Base-by-base conservation (phyloP, 441 rosid species). In the Erodium moschatum region DNA sequence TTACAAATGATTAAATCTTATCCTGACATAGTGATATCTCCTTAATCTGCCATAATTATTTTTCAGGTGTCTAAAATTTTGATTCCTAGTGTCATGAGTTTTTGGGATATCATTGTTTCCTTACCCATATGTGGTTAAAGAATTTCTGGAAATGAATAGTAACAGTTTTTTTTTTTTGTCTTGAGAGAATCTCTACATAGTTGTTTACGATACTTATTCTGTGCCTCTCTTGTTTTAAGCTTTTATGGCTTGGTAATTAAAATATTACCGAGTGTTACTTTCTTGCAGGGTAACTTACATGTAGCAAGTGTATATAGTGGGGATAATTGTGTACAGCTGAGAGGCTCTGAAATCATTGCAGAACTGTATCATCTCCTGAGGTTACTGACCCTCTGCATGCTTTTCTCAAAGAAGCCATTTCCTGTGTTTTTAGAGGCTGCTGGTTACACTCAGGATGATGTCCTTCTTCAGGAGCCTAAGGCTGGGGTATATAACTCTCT, bases 351-450 rank as follows among this genome's bases (percentile, higher is more conserved):
- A 61, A 82, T 91, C 73, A 80, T 83, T 35, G 74, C 73, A 6
- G 94, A 87, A 75, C 79, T 94, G 78, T 79, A 83, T 24, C 76
- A 73, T 44, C 75, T 86, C 65, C 76, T 91, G 81, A 88, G 89
- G 74, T 77, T 85, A 77, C 81, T 94, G 85, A 88, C 87, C 5
- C 85, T 85, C 67, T 89, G 97, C 80, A 88, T 87, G 87, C 81
- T 86, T 71, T 94, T 94, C 84, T 91, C 97, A 2, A 91, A 89
- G 81, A 91, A 87, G 85, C 90, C 97, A 0, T 94, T 94, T 83
- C 84, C 87, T 0, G 84, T 91, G 74, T 91, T 94, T 81, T 77
- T 94, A 64, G 99, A 87, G 68, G 74, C 85, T 61, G 83, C 96
- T 0, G 94, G 94, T 33, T 89, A 74, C 78, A 78, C 90, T 70